Base-by-base conservation (phyloP, 2,329 filamentous ascomycete species). In the Botryotinia calthae region DNA sequence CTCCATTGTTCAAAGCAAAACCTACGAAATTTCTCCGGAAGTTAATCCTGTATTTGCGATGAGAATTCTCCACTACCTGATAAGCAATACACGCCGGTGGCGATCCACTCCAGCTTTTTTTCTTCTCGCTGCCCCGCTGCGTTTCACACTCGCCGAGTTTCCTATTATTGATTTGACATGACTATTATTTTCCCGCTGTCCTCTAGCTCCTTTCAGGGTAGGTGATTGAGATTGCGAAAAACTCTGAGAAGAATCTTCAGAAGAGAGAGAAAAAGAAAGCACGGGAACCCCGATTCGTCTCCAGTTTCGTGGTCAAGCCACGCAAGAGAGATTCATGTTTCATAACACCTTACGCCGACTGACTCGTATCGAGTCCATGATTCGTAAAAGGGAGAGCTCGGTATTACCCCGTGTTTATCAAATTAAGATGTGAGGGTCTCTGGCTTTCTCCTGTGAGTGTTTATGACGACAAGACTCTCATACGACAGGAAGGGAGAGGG, bases 21-120 rank as follows among this genome's bases (percentile, higher is more conserved):
- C 34, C 61, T 28, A 71, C 70, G 70, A 71, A 56, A 44, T 71
- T 71, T 66, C 61, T 71, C 61, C 70, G 61, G 70, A 66, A 66
- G 61, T 48, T 58, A 71, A 56, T 40, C 18, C 48, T 16, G 34
- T 34, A 22, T 40, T 56, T 28, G 22, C 22, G 25, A 20, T n/a
- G 28, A n/a, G 46, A n/a, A 54, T 40, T 71, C 69, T 46, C 69
- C 69, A 64, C 69, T 71, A 22, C 42, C 69, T 71, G 69, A 71
- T 71, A 71, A 71, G 59, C 40, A 44, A 69, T 69, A 69, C 44
- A 58, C 70, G 61, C 61, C 18, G 59, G 59, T 31, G 61, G n/a
- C 61, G 48, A 71, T 66, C 61, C 70, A 71, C 61, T 58, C 61
- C 70, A 71, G 59, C 42, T 64, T 66, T 66, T 58, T 31, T 58